Evolutionary conservation across 2,329 filamentous ascomycete species (phyloP).

Genomic region (Cyphellophora attinorum): DNA sequence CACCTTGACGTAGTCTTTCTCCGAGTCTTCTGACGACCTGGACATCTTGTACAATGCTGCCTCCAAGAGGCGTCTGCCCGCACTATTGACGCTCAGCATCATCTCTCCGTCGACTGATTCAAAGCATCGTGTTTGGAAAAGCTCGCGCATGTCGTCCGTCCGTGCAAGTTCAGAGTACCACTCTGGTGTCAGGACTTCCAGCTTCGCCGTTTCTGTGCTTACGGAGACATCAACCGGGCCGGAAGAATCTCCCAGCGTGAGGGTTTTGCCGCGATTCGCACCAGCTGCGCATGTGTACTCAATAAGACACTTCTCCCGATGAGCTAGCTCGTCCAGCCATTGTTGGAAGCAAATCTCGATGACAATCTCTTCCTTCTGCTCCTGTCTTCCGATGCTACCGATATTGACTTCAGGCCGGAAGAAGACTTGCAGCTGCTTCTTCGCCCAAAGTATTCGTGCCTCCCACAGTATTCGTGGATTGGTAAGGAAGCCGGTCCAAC

Average conservation of each 20-base stretch:
- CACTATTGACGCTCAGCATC: slow-evolving; percentile 5
- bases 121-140: slow-evolving; percentile 7
- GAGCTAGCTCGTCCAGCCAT: slow-evolving; percentile 1
- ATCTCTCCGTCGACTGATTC: slow-evolving; percentile 2
- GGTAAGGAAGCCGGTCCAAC: slow-evolving; percentile 14
- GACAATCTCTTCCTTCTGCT: slow-evolving; percentile 6
- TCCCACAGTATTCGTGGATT: slow-evolving; percentile 11
- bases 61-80: background rate
- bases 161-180: slow-evolving; percentile 10
- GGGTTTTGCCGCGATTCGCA: background rate
- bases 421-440: slow-evolving; percentile 9
- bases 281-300: slow-evolving; percentile 7
- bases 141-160: background rate
- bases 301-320: background rate
- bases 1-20: too few species aligned
- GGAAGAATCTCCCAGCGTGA: background rate
- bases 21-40: too few species aligned
- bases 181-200: slow-evolving; percentile 9
- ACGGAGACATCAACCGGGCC: background rate
- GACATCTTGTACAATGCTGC: too few species aligned
- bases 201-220: background rate
- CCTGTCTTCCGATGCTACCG: slow-evolving; percentile 10
- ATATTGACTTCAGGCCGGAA: slow-evolving; percentile 10
- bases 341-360: slow-evolving; percentile 9
- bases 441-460: slow-evolving; percentile 9